Conservation (phyloP, 306 rosid species). For the Sicyos baderoa region DNA sequence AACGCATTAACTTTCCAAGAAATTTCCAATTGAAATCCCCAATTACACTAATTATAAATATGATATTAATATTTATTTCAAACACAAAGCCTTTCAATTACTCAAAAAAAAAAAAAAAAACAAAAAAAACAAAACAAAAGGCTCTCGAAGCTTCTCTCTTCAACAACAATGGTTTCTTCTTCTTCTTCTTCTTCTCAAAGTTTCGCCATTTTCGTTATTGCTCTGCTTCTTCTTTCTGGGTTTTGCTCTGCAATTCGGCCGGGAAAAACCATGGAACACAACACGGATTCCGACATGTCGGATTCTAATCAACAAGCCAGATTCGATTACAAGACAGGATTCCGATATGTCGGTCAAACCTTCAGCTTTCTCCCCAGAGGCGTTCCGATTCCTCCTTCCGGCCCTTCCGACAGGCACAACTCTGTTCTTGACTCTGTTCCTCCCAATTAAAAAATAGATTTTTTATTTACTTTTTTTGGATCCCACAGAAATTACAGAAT, state of each 20-base stretch:
- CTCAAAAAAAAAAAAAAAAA: too few relatives aligned
- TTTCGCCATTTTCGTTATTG: constrained; percentile 19
- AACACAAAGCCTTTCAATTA: too few relatives aligned
- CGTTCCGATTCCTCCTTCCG: constrained; percentile 59
- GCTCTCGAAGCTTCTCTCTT: neutral
- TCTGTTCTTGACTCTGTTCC: constrained; percentile 45
- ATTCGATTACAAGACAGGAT: constrained; percentile 11
- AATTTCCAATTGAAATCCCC: neutral
- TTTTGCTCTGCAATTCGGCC: constrained; percentile 52
- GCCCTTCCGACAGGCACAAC: constrained; percentile 85
- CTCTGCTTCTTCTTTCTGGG: constrained; percentile 39
- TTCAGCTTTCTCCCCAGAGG: constrained; percentile 82
- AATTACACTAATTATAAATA: too few relatives aligned
- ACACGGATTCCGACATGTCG: constrained; percentile 11
- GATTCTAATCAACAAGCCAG: constrained; percentile 8
- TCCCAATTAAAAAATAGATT: constrained; percentile 24
- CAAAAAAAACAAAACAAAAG: too few relatives aligned
- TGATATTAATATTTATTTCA: too few relatives aligned
- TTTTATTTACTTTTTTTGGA: neutral
- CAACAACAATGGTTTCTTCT: neutral
- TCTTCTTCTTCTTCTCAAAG: constrained; percentile 12
- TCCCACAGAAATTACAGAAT: neutral
- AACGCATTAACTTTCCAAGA: neutral
- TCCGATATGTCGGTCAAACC: constrained; percentile 29
- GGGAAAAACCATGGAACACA: constrained; percentile 25